phyloP scores from a whole-genome alignment of 805 yeast genomes.

The Candida patagonica region DNA sequence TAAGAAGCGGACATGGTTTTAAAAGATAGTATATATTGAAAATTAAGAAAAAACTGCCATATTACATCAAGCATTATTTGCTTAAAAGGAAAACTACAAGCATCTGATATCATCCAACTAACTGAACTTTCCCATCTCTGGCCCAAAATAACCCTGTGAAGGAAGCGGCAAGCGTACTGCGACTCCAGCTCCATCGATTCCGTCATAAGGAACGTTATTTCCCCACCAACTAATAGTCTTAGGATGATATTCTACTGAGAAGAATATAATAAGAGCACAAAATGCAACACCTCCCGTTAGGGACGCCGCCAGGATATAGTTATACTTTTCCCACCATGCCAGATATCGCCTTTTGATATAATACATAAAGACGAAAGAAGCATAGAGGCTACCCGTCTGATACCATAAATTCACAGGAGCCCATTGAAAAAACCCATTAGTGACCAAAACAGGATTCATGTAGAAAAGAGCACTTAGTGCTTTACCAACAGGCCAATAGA shows the following conservation, averaged over 20 bases:
- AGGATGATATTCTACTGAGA: slow-evolving; percentile 32
- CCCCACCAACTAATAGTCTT: slow-evolving; percentile 42
- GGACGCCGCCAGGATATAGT: slow-evolving; percentile 40
- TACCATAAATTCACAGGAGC: slow-evolving; percentile 38
- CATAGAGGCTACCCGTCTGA: slow-evolving; percentile 34
- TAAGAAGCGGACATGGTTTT: no score
- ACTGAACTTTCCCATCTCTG: slow-evolving; percentile 14
- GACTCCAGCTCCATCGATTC: slow-evolving; percentile 14
- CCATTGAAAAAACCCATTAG: slow-evolving; percentile 37
- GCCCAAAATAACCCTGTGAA: slow-evolving; percentile 17
- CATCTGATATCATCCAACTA: no score
- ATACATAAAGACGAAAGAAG: slow-evolving; percentile 39
- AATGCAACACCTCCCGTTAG: slow-evolving; percentile 43
- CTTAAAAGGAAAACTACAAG: no score
- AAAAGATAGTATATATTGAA: no score
- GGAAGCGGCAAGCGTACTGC: slow-evolving; percentile 11
- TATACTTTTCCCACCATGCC: slow-evolving; percentile 47
- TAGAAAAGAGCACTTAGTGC: slow-evolving; percentile 2
- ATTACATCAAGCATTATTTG: no score
- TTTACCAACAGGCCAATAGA: slow-evolving; percentile 14
- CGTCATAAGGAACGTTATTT: slow-evolving; percentile 22
- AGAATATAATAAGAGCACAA: slow-evolving; percentile 38
- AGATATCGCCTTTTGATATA: slow-evolving; percentile 34
- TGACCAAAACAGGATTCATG: slow-evolving; percentile 34
- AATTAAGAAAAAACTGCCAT: no score